These are phyloP conservation scores for Cicer bijugum DNA, from an alignment of 306 rosid genomes.

Conservation along the genomic window DNA sequence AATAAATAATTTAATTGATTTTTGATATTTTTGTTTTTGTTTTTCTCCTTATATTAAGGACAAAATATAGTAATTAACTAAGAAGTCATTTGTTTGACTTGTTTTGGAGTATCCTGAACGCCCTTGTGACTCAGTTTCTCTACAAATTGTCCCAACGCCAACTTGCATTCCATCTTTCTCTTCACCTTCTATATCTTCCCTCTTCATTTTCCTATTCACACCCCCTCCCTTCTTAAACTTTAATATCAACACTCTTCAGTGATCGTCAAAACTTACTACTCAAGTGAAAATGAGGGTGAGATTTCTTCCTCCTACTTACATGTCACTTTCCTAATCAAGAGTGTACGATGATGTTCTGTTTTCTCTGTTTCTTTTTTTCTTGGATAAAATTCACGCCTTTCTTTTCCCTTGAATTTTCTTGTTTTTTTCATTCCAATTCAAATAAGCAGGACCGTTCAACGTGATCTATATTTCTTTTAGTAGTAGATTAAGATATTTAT, in stretches of 20 bases:
- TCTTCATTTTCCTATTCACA: background rate
- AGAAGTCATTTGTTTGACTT: conserved; percentile 38
- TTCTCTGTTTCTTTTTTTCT: conserved; percentile 13
- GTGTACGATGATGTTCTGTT: conserved; percentile 15
- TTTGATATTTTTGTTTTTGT: too few species aligned
- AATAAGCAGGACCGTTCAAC: conserved; percentile 5
- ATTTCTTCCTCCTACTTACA: conserved; percentile 43
- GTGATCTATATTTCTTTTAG: background rate
- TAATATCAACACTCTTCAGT: conserved; percentile 8
- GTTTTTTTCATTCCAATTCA: background rate
- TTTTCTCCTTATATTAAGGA: too few species aligned
- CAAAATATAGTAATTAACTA: background rate
- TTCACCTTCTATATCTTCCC: conserved; percentile 11
- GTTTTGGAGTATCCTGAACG: conserved; percentile 37
- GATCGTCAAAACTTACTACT: conserved; percentile 41
- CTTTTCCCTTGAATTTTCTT: conserved; percentile 29
- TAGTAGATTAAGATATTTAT: conserved; percentile 17
- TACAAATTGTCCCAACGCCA: conserved; percentile 34
- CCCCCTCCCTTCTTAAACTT: background rate
- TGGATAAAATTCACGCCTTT: background rate
- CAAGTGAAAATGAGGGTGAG: conserved; percentile 69
- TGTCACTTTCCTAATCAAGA: conserved; percentile 1
- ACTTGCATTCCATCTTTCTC: conserved; percentile 42
- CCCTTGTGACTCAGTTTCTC: background rate
- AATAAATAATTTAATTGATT: too few species aligned